Base-by-base conservation (phyloP, 2,329 filamentous ascomycete species). In the Diaporthe capsici region DNA sequence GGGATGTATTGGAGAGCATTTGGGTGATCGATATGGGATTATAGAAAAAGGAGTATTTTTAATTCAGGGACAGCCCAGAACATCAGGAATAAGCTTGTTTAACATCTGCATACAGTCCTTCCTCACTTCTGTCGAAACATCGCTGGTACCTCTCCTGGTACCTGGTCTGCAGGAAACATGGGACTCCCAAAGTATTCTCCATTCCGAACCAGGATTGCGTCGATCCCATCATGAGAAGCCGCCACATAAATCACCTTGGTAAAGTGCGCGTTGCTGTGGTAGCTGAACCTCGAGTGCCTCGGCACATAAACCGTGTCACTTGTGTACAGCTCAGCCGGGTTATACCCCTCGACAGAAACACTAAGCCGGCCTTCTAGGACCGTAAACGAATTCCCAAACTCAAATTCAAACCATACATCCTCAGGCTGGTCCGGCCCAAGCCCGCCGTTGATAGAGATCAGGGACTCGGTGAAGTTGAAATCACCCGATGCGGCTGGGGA, bases 401-500 rank as follows among this genome's bases (percentile, higher is more conserved):
- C 31, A 37, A 58, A 58, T 17, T 58, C n/a, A 4, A 37, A 58
- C 17, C 17, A 37, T 17, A 58, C 28, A 37, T 58, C 55, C 55
- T 37, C 31, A 37, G 55, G 31, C 17, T 58, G 55, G 3, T n/a
- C 28, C 17, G 20, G 17, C 28, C 55, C 55, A 22, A 58, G 55
- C 28, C 55, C 55, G 17, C 55, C 55, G 55, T 58, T 58, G 7
- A 58, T 37, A 7, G 55, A 58, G 28, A 58, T 58, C 55, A 58
- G 55, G 0, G 55, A 58, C 55, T 58, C 55, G 31, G 55, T 58
- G 55, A 58, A 58, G 7, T 58, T 58, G 55, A 34, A 58, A 4
- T 12, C 28, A 2, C 55, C 31, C 8, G 55, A 58, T 17, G 31
- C 55, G 55, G 28, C 55, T 8, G 55, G 55, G 28, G 31, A 4